Conservation (phyloP, 352 stramenopile species). For the Hyphochytrium catenoides region DNA sequence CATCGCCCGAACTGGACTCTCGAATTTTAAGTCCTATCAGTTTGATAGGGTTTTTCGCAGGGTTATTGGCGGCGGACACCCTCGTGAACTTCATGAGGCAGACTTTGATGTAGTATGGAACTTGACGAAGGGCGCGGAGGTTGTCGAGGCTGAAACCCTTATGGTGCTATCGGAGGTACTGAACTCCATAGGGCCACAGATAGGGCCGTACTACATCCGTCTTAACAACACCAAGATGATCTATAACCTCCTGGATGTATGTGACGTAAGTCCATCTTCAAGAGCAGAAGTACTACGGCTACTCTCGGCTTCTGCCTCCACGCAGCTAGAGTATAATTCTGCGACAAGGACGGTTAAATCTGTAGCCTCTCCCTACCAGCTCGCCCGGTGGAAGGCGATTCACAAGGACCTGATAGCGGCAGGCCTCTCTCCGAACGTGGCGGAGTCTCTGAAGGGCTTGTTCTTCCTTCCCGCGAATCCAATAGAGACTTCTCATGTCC, state of each 20-base stretch:
- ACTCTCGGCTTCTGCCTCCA: constrained; percentile 39
- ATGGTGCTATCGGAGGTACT: constrained; percentile 50
- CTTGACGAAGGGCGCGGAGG: constrained; percentile 25
- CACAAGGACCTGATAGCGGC: constrained; percentile 36
- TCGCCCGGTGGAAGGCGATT: constrained; percentile 41
- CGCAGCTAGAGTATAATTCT: constrained; percentile 26
- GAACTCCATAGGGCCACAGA: constrained; percentile 19
- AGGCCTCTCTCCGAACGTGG: constrained; percentile 15
- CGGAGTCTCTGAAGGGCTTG: constrained; percentile 39
- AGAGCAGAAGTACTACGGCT: constrained; percentile 41
- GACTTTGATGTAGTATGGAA: constrained; percentile 66
- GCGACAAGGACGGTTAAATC: too few relatives aligned
- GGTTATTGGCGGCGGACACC: constrained; percentile 30
- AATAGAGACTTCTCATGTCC: constrained; percentile 24
- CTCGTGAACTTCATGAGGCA: constrained; percentile 42
- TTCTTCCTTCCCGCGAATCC: constrained; percentile 39
- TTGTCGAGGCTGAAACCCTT: constrained; percentile 41
- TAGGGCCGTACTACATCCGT: constrained; percentile 45
- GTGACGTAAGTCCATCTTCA: constrained; percentile 18
- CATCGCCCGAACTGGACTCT: constrained; percentile 45
- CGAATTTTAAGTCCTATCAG: constrained; percentile 49
- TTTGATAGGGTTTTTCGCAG: constrained; percentile 57
- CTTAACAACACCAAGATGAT: constrained; percentile 49
- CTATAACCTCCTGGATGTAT: constrained; percentile 34
- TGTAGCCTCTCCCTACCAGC: constrained; percentile 24